Percentiles rank a stretch among this genome's conserved stretches.
phyloP scores from a whole-genome alignment of 2,329 filamentous ascomycete genomes.

The Emergomyces africanus region DNA sequence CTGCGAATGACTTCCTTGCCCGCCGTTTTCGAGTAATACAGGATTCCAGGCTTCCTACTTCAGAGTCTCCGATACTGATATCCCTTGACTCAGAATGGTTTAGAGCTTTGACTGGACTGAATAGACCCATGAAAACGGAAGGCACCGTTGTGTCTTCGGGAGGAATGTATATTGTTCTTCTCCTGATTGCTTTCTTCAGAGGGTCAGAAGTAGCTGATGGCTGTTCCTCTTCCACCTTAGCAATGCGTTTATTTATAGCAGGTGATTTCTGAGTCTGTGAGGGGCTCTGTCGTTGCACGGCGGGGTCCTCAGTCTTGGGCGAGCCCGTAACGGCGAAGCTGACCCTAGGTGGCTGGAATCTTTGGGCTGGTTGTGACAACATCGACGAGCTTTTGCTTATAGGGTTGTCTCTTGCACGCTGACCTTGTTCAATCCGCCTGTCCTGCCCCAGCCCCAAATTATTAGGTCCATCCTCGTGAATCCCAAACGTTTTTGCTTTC shows the following conservation, averaged over 20 bases:
- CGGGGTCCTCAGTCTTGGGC: not conserved
- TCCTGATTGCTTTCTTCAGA: conserved; percentile 22
- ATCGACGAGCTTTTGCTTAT: conserved; percentile 20
- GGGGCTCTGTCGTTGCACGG: not conserved
- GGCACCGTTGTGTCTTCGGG: conserved; percentile 30
- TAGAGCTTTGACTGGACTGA: conserved; percentile 27
- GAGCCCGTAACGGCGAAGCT: conserved; percentile 11
- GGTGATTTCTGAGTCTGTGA: not conserved
- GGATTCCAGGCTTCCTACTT: conserved; percentile 22
- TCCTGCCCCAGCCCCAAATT: not conserved
- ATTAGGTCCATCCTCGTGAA: conserved; percentile 24
- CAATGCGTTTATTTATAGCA: not conserved
- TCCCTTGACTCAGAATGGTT: conserved; percentile 2
- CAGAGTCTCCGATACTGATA: conserved; percentile 10
- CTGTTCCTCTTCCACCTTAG: conserved; percentile 8
- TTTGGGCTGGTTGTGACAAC: conserved; percentile 29
- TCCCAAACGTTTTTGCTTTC: conserved; percentile 21
- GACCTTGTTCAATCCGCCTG: conserved; percentile 10
- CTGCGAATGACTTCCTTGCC: conserved; percentile 13
- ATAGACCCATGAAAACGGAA: conserved; percentile 32
- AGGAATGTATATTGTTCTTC: conserved; percentile 31
- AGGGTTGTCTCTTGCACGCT: not conserved
- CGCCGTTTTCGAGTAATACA: conserved; percentile 23
- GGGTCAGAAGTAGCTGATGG: conserved; percentile 9
- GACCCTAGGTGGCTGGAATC: conserved; percentile 23